Evolutionary conservation across 352 stramenopile species (phyloP), one percentile per base, ranked within the genome.

Genomic region (Phytophthora fragariaefolia): DNA sequence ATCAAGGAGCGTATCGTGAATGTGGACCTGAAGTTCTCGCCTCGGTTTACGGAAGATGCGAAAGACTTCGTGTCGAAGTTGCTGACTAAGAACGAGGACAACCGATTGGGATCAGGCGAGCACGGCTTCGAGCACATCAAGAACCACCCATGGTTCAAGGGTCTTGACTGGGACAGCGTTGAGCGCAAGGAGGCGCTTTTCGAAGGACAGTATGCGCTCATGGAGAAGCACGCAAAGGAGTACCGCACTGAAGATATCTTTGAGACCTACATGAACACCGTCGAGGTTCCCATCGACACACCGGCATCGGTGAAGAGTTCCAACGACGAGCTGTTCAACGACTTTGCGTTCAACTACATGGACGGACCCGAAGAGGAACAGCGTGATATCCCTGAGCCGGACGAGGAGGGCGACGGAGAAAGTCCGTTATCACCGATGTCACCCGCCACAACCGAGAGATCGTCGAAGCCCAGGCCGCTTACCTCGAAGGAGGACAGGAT

Each of bases 1-100:
- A 94, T 95, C 58, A 90, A 92, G 69, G 87, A 96, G 48, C 82
- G 83, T 1, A 95, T 95, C 60, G 80, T 89, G 30, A 95, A 90
- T 42, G 87, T 93, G 15, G 86, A 93, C 61, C 63, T 95, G 54
- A 90, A 91, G 51, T 95, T 95, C 50, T 92, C 82, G 32, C 80
- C 84, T 7, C 84, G 85, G 6, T 94, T 96, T 58, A 91, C 83
- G 7, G 79, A 90, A 42, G 83, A 93, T n/a, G 80, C 85, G 22
- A 93, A 93, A 69, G 86, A 93, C 55, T 92, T 96, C 74, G 83
- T 96, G 17, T 79, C 81, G 1, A 85, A 80, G 22, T 69, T 99
- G 22, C 76, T 99, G 34, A 98, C 96, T 2, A 98, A 98, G 71
- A 90, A 98, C 72, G 96, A 98, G 23, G 79, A 79, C 8, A 65